Evolutionary conservation across 164 flowering plant genomes (phyloP).

Genomic region (Vitis vinifera): ASM3070453v1 NC_081823.1:9208501-9209000

Average conservation of each 20-base stretch:
- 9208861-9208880: not conserved
- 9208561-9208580: not conserved
- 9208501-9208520: not conserved
- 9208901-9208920: not conserved
- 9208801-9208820: not conserved
- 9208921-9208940: not conserved
- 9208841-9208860: not conserved
- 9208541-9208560: not conserved
- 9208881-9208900: not conserved
- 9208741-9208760: too few relatives aligned
- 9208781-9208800: not conserved
- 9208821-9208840: not conserved
- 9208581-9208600: constrained; percentile 78
- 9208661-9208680: not conserved
- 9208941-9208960: not conserved
- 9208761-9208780: not conserved
- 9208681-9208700: not conserved
- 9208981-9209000: constrained; percentile 82
- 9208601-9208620: constrained; percentile 87
- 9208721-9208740: not conserved
- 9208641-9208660: constrained; percentile 63
- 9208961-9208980: constrained; percentile 57
- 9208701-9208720: not conserved
- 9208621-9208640: constrained; percentile 85
- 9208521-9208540: not conserved